Conservation (phyloP, 1,139 yeast genomes). For the Debaryomyces psychrophilus region DNA sequence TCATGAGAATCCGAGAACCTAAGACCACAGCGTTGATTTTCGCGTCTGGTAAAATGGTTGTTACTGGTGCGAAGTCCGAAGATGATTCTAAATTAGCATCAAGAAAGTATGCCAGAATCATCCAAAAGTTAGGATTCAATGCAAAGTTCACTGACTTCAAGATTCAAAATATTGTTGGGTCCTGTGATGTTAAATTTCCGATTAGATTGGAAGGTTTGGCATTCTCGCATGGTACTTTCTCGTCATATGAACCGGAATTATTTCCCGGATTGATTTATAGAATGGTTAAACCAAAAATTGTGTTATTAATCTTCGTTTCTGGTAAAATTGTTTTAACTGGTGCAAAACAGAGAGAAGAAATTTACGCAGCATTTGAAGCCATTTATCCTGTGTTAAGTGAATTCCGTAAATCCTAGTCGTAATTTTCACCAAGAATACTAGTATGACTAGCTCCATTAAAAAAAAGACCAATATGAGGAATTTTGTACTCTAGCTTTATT, state of each 20-base stretch:
- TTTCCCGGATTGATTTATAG: conserved; percentile 98
- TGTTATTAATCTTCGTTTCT: conserved; percentile 89
- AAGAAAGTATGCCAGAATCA: conserved; percentile 95
- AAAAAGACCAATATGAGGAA: conserved; percentile 3
- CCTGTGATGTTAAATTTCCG: conserved; percentile 97
- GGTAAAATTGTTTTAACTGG: conserved; percentile 98
- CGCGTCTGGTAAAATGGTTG: conserved; percentile 99
- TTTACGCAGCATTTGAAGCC: conserved; percentile 96
- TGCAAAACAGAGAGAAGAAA: conserved; percentile 98
- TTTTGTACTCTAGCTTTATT: conserved; percentile 6
- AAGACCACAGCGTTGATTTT: conserved; percentile 96
- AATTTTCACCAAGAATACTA: background rate
- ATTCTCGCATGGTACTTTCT: conserved; percentile 98
- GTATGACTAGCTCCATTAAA: background rate
- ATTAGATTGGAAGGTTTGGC: conserved; percentile 97
- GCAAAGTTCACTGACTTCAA: conserved; percentile 96
- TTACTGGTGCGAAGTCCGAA: conserved; percentile 98
- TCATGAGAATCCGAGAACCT: conserved; percentile 99
- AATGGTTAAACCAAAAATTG: conserved; percentile 99
- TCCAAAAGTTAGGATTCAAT: conserved; percentile 95
- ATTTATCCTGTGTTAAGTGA: conserved; percentile 98
- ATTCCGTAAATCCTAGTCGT: conserved; percentile 75
- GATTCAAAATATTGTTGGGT: conserved; percentile 98
- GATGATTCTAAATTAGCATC: conserved; percentile 97
- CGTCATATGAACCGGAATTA: conserved; percentile 96